phyloP scores from a whole-genome alignment of 2,329 filamentous ascomycete species.

The Phialocephala sp. region DNA sequence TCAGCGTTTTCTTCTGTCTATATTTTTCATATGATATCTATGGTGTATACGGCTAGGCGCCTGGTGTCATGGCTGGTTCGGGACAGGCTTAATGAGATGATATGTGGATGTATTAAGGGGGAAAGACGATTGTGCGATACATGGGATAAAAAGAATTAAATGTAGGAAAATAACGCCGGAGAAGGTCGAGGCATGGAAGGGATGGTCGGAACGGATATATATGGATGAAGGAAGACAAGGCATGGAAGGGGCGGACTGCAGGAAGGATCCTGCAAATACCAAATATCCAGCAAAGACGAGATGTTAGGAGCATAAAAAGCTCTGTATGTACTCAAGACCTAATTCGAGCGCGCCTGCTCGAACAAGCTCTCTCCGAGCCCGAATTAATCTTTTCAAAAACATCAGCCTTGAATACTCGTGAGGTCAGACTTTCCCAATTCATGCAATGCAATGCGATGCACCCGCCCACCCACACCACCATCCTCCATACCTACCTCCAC shows the following conservation, averaged over 20 bases:
- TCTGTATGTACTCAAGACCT: not conserved
- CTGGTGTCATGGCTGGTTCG: slow-evolving; percentile 21
- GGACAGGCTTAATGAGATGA: slow-evolving; percentile 12
- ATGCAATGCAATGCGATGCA: not conserved
- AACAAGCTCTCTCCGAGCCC: not conserved
- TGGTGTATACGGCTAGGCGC: slow-evolving; percentile 7
- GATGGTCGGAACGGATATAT: not conserved
- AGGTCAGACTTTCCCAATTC: not conserved
- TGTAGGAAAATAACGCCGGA: not conserved
- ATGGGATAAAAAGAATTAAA: not conserved
- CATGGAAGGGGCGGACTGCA: not conserved
- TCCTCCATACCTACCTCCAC: no score
- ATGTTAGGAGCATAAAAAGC: not conserved
- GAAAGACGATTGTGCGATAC: no score
- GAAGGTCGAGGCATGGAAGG: not conserved
- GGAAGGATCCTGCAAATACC: not conserved
- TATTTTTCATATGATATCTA: slow-evolving; percentile 15
- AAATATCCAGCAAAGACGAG: not conserved
- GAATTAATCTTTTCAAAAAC: not conserved
- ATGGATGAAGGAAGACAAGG: not conserved
- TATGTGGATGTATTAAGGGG: not conserved
- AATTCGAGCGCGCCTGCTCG: not conserved
- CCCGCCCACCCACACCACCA: not conserved
- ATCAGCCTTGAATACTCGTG: not conserved
- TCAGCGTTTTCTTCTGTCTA: slow-evolving; percentile 35